These are phyloP conservation scores for Arabidopsis suecica DNA, from an alignment of 345 rosid species.

Conservation along the genomic window DNA sequence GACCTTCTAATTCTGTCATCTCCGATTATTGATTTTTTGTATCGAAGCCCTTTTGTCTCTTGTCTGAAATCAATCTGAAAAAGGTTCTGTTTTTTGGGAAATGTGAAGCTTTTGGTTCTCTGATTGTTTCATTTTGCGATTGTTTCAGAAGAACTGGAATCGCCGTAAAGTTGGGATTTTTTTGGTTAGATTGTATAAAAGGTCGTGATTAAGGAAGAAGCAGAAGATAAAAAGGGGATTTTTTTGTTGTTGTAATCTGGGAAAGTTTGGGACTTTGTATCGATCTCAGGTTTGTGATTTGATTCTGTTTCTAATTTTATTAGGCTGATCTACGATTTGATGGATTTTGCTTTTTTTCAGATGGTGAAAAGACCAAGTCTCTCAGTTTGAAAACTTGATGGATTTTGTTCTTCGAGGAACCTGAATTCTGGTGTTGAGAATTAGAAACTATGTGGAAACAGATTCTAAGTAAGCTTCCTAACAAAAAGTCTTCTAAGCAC, in stretches of 20 bases:
- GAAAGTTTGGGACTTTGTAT: neutral
- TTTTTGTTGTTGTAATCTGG: neutral
- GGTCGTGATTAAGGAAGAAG: conserved; percentile 35
- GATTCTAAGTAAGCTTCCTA: conserved; percentile 83
- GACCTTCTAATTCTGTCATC: conserved; percentile 34
- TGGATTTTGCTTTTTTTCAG: conserved; percentile 1
- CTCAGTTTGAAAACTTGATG: neutral
- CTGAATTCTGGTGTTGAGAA: conserved; percentile 31
- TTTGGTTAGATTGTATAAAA: conserved; percentile 10
- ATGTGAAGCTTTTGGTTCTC: conserved; percentile 37
- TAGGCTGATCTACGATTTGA: conserved; percentile 37
- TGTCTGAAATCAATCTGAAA: conserved; percentile 24
- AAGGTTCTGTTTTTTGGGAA: conserved; percentile 5
- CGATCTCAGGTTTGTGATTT: conserved; percentile 40
- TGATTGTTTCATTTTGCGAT: conserved; percentile 27
- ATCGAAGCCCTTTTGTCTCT: conserved; percentile 32
- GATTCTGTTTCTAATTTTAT: conserved; percentile 32
- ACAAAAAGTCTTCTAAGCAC: conserved; percentile 74
- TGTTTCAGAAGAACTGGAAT: conserved; percentile 31
- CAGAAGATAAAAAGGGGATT: conserved; percentile 22
- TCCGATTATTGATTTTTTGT: conserved; percentile 12
- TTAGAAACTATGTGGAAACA: conserved; percentile 65
- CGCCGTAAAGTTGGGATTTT: conserved; percentile 42
- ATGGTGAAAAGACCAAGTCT: conserved; percentile 14
- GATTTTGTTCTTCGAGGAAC: conserved; percentile 27